Conservation (phyloP, 139 green algal species). For the Edaphochlamys debaryana region DNA sequence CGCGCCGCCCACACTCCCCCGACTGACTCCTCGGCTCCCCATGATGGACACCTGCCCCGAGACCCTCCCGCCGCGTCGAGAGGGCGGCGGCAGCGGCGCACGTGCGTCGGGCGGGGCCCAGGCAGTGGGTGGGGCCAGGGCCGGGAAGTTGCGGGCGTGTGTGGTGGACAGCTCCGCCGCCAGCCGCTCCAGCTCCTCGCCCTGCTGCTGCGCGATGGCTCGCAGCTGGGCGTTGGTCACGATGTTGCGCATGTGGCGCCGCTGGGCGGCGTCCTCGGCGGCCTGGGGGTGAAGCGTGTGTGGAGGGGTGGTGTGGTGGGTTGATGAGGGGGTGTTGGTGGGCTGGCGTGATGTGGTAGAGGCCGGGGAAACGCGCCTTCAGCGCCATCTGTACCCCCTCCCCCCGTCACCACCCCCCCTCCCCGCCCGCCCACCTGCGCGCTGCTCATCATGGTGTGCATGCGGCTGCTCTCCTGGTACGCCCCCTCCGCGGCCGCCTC, state of each 20-base stretch:
- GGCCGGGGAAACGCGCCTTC: no score
- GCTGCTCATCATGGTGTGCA: constrained; percentile 36
- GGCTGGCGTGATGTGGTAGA: no score
- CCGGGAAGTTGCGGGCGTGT: constrained; percentile 21
- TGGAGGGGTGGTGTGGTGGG: neutral
- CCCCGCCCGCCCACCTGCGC: neutral
- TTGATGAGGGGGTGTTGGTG: no score
- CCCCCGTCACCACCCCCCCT: no score
- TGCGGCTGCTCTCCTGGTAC: constrained; percentile 8
- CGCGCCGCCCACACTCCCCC: neutral
- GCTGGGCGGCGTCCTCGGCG: constrained; percentile 6
- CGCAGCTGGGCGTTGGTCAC: constrained; percentile 52
- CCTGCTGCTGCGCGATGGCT: constrained; percentile 36
- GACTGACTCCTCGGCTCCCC: neutral
- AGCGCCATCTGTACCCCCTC: no score
- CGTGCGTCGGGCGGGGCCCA: constrained; percentile 27
- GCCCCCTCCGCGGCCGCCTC: constrained; percentile 37
- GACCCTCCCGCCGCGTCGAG: neutral
- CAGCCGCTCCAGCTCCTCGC: constrained; percentile 13
- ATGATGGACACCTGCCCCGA: no score
- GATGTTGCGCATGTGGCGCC: constrained; percentile 38
- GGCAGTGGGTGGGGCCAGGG: neutral
- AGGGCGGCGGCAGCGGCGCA: neutral
- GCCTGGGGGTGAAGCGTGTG: neutral
- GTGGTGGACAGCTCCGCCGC: neutral